A percentile compares a stretch with the other conserved stretches of the same genome.
phyloP scores from a whole-genome alignment of 768 basidiomycete species.

The Agaricus bisporus region DNA sequence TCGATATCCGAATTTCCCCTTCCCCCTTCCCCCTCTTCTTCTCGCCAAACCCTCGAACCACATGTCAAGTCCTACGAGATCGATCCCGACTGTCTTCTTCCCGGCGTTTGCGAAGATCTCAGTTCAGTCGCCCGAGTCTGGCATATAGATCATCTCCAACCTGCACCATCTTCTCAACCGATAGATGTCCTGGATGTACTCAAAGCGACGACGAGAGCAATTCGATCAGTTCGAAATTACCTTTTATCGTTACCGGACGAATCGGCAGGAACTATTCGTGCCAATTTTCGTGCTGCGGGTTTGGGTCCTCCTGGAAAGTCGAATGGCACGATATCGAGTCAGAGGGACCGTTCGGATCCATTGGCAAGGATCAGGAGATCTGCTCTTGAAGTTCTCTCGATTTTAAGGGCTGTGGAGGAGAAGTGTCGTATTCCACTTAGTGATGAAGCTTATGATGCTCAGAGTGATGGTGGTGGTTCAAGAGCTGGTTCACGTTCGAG shows the following conservation, averaged over 20 bases:
- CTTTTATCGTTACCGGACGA: slow-evolving; percentile 79
- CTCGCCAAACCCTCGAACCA: slow-evolving; percentile 40
- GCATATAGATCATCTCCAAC: slow-evolving; percentile 33
- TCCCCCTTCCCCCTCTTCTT: slow-evolving; percentile 57
- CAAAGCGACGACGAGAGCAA: slow-evolving; percentile 72
- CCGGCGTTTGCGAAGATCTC: slow-evolving; percentile 74
- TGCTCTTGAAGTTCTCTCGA: slow-evolving; percentile 78
- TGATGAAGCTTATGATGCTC: slow-evolving; percentile 79
- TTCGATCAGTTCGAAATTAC: slow-evolving; percentile 82
- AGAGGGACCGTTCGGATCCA: slow-evolving; percentile 41
- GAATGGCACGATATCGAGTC: slow-evolving; percentile 17
- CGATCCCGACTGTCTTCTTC: slow-evolving; percentile 72
- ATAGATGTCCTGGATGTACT: slow-evolving; percentile 63
- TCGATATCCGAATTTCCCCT: slow-evolving; percentile 49
- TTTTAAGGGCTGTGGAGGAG: slow-evolving; percentile 79
- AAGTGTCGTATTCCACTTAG: slow-evolving; percentile 64
- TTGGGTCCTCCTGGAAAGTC: slow-evolving; percentile 29
- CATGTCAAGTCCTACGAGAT: slow-evolving; percentile 62
- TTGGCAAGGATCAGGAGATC: slow-evolving; percentile 65
- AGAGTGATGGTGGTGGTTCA: slow-evolving; percentile 57
- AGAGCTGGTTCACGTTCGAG: slow-evolving; percentile 31
- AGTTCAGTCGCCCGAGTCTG: slow-evolving; percentile 57
- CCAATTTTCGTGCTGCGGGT: slow-evolving; percentile 52
- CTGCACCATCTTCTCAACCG: slow-evolving; percentile 12
- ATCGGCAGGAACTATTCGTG: slow-evolving; percentile 45